phyloP scores from a whole-genome alignment of 768 basidiomycete species.

The Psilocybe tampanensis region DNA sequence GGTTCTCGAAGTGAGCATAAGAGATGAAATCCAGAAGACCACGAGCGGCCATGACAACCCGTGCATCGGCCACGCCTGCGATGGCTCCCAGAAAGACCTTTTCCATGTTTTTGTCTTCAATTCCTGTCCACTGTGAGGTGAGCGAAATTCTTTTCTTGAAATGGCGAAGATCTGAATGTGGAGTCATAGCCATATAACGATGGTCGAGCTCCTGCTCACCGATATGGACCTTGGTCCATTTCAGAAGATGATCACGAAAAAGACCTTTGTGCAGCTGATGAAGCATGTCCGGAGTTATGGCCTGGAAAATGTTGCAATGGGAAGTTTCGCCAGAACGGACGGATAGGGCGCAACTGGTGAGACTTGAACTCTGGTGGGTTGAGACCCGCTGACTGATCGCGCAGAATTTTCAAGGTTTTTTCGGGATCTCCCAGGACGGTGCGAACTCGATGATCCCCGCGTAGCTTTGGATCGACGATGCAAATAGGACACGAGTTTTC shows the following conservation, averaged over 20 bases:
- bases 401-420: neutral
- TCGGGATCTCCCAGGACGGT: neutral
- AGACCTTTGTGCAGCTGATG: conserved; percentile 54
- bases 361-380: conserved; percentile 12
- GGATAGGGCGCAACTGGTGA: conserved; percentile 12
- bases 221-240: conserved; percentile 29
- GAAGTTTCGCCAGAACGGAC: conserved; percentile 45
- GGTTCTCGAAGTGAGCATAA: conserved; percentile 29
- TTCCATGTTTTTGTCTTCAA: conserved; percentile 41
- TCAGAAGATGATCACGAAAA: conserved; percentile 45
- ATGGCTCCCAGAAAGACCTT: conserved; percentile 35
- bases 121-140: conserved; percentile 45
- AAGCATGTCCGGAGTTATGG: conserved; percentile 44
- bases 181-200: conserved; percentile 12
- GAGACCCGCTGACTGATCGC: neutral
- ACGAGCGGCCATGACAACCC: conserved; percentile 21
- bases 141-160: conserved; percentile 46
- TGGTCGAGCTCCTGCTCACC: conserved; percentile 11
- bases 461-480: conserved; percentile 10
- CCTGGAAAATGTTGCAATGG: conserved; percentile 40
- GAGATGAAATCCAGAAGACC: conserved; percentile 40
- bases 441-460: conserved; percentile 12
- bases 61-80: conserved; percentile 20
- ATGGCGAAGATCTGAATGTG: conserved; percentile 29
- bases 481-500: conserved; percentile 23